Conservation (phyloP, 1,139 yeast genomes). For the Hemisphaericaspora xylofermentans region DNA sequence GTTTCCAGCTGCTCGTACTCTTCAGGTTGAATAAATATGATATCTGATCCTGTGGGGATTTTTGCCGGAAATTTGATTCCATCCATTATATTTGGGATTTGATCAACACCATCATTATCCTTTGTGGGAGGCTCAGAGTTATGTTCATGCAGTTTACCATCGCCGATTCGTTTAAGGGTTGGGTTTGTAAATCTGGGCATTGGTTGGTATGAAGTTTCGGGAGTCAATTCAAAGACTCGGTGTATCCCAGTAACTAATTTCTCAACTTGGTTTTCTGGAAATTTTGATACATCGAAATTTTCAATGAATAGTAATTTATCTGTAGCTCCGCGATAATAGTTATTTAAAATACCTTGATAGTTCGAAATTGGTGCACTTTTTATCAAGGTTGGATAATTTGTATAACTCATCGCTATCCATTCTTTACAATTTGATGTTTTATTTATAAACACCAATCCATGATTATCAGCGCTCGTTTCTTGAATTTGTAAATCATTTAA, state of each 20-base stretch:
- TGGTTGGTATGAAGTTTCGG: slow-evolving; percentile 40
- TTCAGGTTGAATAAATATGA: slow-evolving; percentile 12
- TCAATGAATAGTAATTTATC: slow-evolving; percentile 14
- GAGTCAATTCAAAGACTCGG: slow-evolving; percentile 32
- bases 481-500: slow-evolving; percentile 35
- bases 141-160: slow-evolving; percentile 15
- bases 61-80: slow-evolving; percentile 37
- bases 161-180: slow-evolving; percentile 27
- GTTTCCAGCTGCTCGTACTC: background rate
- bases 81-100: slow-evolving; percentile 32
- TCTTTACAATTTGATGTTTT: slow-evolving; percentile 58
- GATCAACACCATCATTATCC: background rate
- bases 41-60: slow-evolving; percentile 15
- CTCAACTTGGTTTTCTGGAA: slow-evolving; percentile 23
- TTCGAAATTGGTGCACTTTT: slow-evolving; percentile 73
- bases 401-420: slow-evolving; percentile 87
- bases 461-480: slow-evolving; percentile 24
- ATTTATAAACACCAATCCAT: slow-evolving; percentile 58
- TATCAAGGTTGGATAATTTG: slow-evolving; percentile 75
- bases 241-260: slow-evolving; percentile 54
- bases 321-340: slow-evolving; percentile 12
- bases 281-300: slow-evolving; percentile 21
- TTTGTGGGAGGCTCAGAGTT: background rate
- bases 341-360: slow-evolving; percentile 43
- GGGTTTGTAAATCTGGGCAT: slow-evolving; percentile 26